phyloP scores from a whole-genome alignment of 2,329 filamentous ascomycete species.

The Alternaria ethzedia region DNA sequence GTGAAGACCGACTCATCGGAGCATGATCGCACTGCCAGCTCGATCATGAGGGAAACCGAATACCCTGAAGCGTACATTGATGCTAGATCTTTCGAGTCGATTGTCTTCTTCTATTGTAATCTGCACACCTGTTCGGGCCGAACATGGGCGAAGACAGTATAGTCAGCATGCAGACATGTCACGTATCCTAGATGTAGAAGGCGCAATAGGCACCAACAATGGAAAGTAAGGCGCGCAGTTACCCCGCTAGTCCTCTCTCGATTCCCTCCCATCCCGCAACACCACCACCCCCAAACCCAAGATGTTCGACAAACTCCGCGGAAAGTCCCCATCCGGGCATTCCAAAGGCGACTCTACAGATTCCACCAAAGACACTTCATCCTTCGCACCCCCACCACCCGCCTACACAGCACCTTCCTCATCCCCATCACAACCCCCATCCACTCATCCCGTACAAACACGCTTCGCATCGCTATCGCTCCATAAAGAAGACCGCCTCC shows the following conservation, averaged over 20 bases:
- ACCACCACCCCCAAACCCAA: not conserved
- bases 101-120: too few species aligned
- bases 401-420: slow-evolving; percentile 13
- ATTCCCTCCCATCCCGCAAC: not conserved
- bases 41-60: not conserved
- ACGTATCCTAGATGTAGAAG: not conserved
- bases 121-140: too few species aligned
- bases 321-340: slow-evolving; percentile 14
- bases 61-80: not conserved
- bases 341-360: slow-evolving; percentile 17
- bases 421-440: slow-evolving; percentile 1
- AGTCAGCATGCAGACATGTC: not conserved
- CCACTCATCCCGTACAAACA: slow-evolving; percentile 20
- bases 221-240: not conserved
- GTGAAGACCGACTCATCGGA: not conserved
- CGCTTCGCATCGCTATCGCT: slow-evolving; percentile 33
- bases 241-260: not conserved
- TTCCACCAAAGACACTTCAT: not conserved
- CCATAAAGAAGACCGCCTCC: slow-evolving; percentile 33
- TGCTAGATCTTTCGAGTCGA: not conserved
- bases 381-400: slow-evolving; percentile 9
- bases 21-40: not conserved
- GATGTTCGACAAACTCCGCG: slow-evolving; percentile 23
- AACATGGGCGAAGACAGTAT: not conserved
- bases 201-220: not conserved